Evolutionary conservation across 208 protist genomes (phyloP).

Genomic region (Tetramitus jugosus): DNA sequence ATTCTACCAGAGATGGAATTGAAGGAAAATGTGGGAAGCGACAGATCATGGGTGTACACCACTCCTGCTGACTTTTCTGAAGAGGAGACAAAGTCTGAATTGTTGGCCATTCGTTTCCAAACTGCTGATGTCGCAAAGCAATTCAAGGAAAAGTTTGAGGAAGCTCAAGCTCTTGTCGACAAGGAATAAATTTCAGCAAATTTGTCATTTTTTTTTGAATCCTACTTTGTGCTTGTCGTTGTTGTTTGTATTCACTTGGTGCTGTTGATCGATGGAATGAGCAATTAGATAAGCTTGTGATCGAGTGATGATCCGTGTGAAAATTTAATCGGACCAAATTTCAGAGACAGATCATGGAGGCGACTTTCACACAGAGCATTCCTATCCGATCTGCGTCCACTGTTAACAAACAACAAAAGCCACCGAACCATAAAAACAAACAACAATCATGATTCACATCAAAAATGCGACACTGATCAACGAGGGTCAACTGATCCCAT

Average conservation of each 20-base stretch:
- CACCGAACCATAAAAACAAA: not conserved
- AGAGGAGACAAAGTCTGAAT: conserved; percentile 32
- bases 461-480: not conserved
- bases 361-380: too few relatives aligned
- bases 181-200: too few relatives aligned
- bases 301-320: too few relatives aligned
- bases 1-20: conserved; percentile 38
- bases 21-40: conserved; percentile 37
- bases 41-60: conserved; percentile 55
- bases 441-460: not conserved
- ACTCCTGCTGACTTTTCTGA: conserved; percentile 41
- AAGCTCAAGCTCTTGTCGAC: not conserved
- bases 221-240: too few relatives aligned
- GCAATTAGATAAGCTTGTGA: too few relatives aligned
- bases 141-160: conserved; percentile 20
- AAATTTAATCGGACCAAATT: too few relatives aligned
- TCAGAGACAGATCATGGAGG: too few relatives aligned
- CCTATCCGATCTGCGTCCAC: too few relatives aligned
- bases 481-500: not conserved
- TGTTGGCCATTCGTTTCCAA: conserved; percentile 28
- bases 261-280: too few relatives aligned
- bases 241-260: too few relatives aligned
- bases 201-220: too few relatives aligned
- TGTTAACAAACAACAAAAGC: too few relatives aligned
- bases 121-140: not conserved